phyloP scores from a whole-genome alignment of 1,284 basidiomycete species.

The Wallemia mellicola region DNA sequence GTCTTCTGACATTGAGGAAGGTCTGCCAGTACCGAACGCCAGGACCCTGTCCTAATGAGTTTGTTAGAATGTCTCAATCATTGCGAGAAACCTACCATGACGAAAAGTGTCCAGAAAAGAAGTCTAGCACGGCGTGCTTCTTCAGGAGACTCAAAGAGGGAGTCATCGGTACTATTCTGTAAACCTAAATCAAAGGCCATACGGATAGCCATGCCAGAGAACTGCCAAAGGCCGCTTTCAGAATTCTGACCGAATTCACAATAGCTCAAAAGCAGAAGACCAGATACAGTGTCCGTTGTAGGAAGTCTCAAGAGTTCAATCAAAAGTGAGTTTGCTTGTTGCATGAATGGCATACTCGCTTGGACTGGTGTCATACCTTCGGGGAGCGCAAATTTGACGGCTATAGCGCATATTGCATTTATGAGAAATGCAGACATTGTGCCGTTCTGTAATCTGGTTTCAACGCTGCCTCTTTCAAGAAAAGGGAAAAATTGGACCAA shows the following conservation, averaged over 20 bases:
- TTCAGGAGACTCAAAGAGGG: conserved; percentile 16
- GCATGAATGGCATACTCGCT: conserved; percentile 17
- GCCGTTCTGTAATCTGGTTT: conserved; percentile 16
- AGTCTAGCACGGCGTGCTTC: conserved; percentile 16
- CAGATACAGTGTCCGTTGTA: conserved; percentile 16
- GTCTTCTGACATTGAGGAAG: neutral
- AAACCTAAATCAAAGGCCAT: conserved; percentile 19
- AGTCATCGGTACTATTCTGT: conserved; percentile 16
- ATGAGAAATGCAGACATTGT: conserved; percentile 19
- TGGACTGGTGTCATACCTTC: conserved; percentile 6
- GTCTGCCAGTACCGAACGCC: conserved; percentile 14
- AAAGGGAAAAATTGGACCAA: conserved; percentile 18
- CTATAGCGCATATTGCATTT: conserved; percentile 15
- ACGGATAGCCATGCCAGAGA: conserved; percentile 16
- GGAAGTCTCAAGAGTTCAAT: conserved; percentile 18
- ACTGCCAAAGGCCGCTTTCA: conserved; percentile 12
- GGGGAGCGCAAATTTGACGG: conserved; percentile 11
- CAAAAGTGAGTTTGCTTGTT: conserved; percentile 19
- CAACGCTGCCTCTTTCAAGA: conserved; percentile 14
- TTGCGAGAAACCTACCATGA: conserved; percentile 10
- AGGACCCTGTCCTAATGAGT: conserved; percentile 15
- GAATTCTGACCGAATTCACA: conserved; percentile 19
- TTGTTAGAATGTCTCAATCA: neutral
- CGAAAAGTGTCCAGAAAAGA: conserved; percentile 18
- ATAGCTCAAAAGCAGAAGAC: conserved; percentile 17